These are phyloP conservation scores for Immersiella caudata DNA, from an alignment of 495 filamentous ascomycete genomes.

Conservation along the genomic window DNA sequence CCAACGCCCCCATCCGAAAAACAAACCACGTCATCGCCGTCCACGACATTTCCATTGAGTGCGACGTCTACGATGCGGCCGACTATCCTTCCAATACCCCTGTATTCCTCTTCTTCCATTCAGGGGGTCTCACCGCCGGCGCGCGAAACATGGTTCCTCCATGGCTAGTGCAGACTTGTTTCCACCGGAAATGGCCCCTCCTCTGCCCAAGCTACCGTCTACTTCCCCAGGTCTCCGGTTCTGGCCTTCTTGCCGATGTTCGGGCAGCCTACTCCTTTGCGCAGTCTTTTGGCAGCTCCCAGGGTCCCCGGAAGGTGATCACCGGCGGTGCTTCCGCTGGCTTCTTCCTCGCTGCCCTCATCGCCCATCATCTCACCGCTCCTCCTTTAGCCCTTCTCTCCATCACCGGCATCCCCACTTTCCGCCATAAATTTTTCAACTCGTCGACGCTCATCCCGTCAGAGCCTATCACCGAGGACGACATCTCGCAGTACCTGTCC, in stretches of 20 bases:
- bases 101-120: slow-evolving; percentile 33
- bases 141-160: slow-evolving; percentile 26
- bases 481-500: slow-evolving; percentile 19
- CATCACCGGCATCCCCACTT: slow-evolving; percentile 33
- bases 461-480: slow-evolving; percentile 23
- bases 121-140: slow-evolving; percentile 29
- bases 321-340: slow-evolving; percentile 29
- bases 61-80: slow-evolving; percentile 27
- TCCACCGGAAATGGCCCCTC: slow-evolving; percentile 29
- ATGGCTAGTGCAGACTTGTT: slow-evolving; percentile 30
- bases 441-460: slow-evolving; percentile 23
- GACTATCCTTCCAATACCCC: slow-evolving; percentile 21
- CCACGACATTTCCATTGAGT: slow-evolving; percentile 28
- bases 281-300: neutral
- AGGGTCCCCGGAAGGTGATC: slow-evolving; percentile 18
- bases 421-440: slow-evolving; percentile 32
- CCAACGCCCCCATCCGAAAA: neutral
- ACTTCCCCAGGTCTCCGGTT: slow-evolving; percentile 25
- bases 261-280: slow-evolving; percentile 29
- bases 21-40: slow-evolving; percentile 16
- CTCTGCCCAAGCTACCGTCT: slow-evolving; percentile 31
- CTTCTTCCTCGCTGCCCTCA: slow-evolving; percentile 30
- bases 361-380: slow-evolving; percentile 25
- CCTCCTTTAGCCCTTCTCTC: slow-evolving; percentile 30
- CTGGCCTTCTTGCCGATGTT: slow-evolving; percentile 26